Evolutionary conservation across 352 stramenopile species (phyloP).

Genomic region (Phytophthora meadii): DNA sequence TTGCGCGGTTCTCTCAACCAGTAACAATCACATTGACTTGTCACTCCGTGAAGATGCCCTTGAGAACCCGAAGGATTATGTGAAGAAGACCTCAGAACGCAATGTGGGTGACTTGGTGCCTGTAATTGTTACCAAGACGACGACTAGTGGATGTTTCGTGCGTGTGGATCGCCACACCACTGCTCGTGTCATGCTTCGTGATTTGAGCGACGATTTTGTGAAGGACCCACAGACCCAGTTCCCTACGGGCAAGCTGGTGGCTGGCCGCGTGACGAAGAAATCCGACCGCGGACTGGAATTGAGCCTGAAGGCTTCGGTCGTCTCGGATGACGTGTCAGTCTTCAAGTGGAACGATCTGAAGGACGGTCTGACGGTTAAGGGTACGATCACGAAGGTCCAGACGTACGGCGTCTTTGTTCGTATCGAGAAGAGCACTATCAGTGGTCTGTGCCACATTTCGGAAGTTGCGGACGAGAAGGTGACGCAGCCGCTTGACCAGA

Average conservation of each 20-base stretch:
- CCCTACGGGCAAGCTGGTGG: conserved; percentile 93
- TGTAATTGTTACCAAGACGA: conserved; percentile 93
- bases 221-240: conserved; percentile 92
- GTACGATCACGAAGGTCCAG: conserved; percentile 95
- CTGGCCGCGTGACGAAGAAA: conserved; percentile 93
- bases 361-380: conserved; percentile 93
- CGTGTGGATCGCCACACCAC: conserved; percentile 89
- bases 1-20: conserved; percentile 74
- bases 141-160: conserved; percentile 94
- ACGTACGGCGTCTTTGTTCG: conserved; percentile 96
- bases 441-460: conserved; percentile 95
- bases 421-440: conserved; percentile 96
- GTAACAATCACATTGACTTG: conserved; percentile 68
- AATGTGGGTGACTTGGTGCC: conserved; percentile 89
- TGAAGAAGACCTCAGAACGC: conserved; percentile 41
- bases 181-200: conserved; percentile 93
- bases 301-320: conserved; percentile 93
- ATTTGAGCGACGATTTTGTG: conserved; percentile 96
- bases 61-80: conserved; percentile 59
- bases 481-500: conserved; percentile 90
- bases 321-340: conserved; percentile 88
- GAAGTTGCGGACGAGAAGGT: conserved; percentile 96
- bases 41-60: conserved; percentile 77
- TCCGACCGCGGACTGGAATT: conserved; percentile 89
- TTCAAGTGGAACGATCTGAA: conserved; percentile 92